These are phyloP conservation scores for Leucocoprinus birnbaumii DNA, from an alignment of 768 basidiomycete genomes.

Conservation along the genomic window DNA sequence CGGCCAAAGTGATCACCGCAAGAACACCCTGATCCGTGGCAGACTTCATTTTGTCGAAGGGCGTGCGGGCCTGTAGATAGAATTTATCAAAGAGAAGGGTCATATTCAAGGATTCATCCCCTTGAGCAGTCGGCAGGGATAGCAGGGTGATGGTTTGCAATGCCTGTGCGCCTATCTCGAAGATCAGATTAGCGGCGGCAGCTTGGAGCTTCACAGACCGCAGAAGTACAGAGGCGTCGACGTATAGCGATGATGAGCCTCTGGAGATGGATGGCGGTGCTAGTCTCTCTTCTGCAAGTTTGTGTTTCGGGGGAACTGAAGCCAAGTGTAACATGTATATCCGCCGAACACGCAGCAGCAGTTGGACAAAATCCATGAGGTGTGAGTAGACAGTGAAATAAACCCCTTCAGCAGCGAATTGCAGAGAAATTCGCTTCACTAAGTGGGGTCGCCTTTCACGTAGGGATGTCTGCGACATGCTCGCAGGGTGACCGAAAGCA, in stretches of 20 bases:
- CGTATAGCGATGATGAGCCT: conserved; percentile 15
- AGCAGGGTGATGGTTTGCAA: conserved; percentile 36
- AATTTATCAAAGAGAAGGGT: conserved; percentile 48
- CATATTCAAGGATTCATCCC: conserved; percentile 42
- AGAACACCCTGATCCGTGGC: conserved; percentile 47
- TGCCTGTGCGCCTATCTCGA: conserved; percentile 51
- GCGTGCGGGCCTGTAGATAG: conserved; percentile 58
- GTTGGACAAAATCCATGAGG: conserved; percentile 57
- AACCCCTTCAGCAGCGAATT: conserved; percentile 37
- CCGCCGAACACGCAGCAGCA: conserved; percentile 47
- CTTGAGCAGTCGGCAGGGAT: conserved; percentile 22
- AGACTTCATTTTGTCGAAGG: conserved; percentile 29
- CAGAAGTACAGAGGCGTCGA: conserved; percentile 40
- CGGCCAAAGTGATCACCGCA: conserved; percentile 52
- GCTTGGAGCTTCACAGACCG: conserved; percentile 52
- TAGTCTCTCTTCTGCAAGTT: background rate
- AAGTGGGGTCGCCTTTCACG: conserved; percentile 28
- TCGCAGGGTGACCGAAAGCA: conserved; percentile 20
- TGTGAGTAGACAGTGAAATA: conserved; percentile 49
- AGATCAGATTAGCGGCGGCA: conserved; percentile 65
- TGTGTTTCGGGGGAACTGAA: conserved; percentile 1
- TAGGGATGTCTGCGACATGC: conserved; percentile 45
- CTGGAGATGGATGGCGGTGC: conserved; percentile 7
- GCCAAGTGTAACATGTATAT: conserved; percentile 22
- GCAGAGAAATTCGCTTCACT: conserved; percentile 29